Percentiles rank a stretch among this genome's conserved stretches.
Conservation (phyloP, 2,329 filamentous ascomycete species). For the Salinomyces thailandicus region DNA sequence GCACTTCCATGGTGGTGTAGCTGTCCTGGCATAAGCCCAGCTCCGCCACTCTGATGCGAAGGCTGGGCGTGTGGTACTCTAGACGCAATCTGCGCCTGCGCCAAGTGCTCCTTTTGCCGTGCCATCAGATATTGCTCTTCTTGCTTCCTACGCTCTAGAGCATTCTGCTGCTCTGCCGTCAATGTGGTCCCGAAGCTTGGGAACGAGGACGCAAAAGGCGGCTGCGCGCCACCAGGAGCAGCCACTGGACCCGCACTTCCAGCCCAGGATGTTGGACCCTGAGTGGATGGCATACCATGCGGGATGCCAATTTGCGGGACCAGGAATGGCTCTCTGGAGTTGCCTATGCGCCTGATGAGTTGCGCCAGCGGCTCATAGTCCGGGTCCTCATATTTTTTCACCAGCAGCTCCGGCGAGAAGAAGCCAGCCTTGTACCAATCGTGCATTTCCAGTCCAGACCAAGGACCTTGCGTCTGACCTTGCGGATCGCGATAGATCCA, state of each 20-base stretch:
- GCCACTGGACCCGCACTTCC: slow-evolving; percentile 15
- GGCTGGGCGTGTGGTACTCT: slow-evolving; percentile 52
- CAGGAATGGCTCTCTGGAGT: slow-evolving; percentile 92
- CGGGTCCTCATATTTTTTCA: slow-evolving; percentile 85
- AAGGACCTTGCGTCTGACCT: slow-evolving; percentile 83
- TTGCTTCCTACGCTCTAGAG: slow-evolving; percentile 88
- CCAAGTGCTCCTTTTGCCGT: slow-evolving; percentile 84
- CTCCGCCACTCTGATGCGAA: background rate
- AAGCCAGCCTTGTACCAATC: slow-evolving; percentile 99
- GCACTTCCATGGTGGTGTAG: slow-evolving; percentile 91
- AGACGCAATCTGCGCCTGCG: slow-evolving; percentile 70
- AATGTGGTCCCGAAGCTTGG: slow-evolving; percentile 93
- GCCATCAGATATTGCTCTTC: slow-evolving; percentile 97
- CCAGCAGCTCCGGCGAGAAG: slow-evolving; percentile 86
- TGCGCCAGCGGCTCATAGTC: slow-evolving; percentile 95
- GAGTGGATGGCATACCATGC: slow-evolving; percentile 55
- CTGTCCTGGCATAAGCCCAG: slow-evolving; percentile 23
- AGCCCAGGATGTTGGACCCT: slow-evolving; percentile 34
- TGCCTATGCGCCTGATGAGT: slow-evolving; percentile 88
- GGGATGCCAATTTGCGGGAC: slow-evolving; percentile 94
- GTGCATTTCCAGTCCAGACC: slow-evolving; percentile 96
- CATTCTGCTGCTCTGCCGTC: slow-evolving; percentile 96
- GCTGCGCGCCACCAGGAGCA: slow-evolving; percentile 38
- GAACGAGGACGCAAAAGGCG: slow-evolving; percentile 86
- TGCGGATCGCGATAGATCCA: slow-evolving; percentile 98